Evolutionary conservation across 768 basidiomycete genomes (phyloP), one percentile per base, ranked within the genome.

Genomic region (Pseudohyphozyma bogoriensis): DNA sequence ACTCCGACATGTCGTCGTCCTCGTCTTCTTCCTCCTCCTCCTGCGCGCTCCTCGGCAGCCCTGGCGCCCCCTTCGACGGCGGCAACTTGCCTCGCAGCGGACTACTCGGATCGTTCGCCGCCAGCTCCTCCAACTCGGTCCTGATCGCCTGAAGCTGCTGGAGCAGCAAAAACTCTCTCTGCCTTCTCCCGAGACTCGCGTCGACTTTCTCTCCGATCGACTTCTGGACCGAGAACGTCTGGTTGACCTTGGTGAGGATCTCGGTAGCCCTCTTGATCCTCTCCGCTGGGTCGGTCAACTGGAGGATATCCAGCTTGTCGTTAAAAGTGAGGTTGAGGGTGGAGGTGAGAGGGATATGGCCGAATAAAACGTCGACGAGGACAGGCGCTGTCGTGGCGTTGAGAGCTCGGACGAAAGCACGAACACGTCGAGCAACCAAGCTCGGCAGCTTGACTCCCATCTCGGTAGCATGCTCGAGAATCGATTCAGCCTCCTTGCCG

Each of bases 1-100:
- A 73, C 56, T 85, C 85, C 0, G 82, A 80, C 71, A 89, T 75
- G 66, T 89, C 86, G 64, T 88, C 86, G 1, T 81, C 84, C 63
- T 91, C 89, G 22, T 83, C 82, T 56, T 85, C 82, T 35, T 88
- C 87, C 55, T 86, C 85, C 63, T 87, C 86, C 10, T 33, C 56
- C 1, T 35, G 28, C 20, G 60, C 55, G 33, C 26, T n/a, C 24
- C n/a, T 16, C 31, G 15, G 28, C n/a, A 22, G 45, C 29, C 13
- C 32, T 11, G n/a, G 33, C n/a, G n/a, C 29, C 35, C 29, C n/a
- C 40, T 56, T 39, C 52, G n/a, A n/a, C n/a, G n/a, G n/a, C 50
- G n/a, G 15, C 32, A 29, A 1, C n/a, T 40, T 5, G 36, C 46
- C 8, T 26, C 28, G 3, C 33, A 29, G 2, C n/a, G 15, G 12